Percentiles rank a stretch among this genome's conserved stretches.
Evolutionary conservation across 495 filamentous ascomycete genomes (phyloP).

Genomic region (Beverwykella pulmonaria): DNA sequence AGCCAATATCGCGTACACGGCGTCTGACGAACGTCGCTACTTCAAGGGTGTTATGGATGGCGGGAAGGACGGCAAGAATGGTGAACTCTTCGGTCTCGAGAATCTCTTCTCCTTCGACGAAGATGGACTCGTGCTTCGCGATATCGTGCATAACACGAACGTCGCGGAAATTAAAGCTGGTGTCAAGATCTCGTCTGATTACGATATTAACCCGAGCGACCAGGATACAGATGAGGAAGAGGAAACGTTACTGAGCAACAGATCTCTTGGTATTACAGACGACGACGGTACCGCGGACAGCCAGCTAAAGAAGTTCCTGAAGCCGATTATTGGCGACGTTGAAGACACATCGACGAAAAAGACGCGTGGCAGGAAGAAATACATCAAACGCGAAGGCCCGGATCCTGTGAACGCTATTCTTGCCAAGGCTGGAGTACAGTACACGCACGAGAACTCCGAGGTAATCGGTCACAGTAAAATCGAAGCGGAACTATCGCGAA

Average conservation of each 20-base stretch:
- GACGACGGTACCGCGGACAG: constrained; percentile 51
- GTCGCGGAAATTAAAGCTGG: constrained; percentile 89
- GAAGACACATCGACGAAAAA: constrained; percentile 41
- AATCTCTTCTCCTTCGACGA: constrained; percentile 87
- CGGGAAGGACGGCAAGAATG: constrained; percentile 69
- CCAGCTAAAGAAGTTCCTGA: constrained; percentile 77
- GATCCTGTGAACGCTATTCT: constrained; percentile 91
- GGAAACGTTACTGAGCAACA: constrained; percentile 52
- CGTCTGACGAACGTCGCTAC: constrained; percentile 87
- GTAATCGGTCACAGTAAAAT: constrained; percentile 87
- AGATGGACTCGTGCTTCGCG: constrained; percentile 77
- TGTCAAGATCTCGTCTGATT: constrained; percentile 60
- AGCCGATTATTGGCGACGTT: constrained; percentile 44
- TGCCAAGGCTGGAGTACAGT: constrained; percentile 84
- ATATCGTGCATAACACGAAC: constrained; percentile 98
- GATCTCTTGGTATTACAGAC: constrained; percentile 48
- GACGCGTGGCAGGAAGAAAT: constrained; percentile 16
- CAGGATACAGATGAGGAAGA: constrained; percentile 52
- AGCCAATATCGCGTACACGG: constrained; percentile 95
- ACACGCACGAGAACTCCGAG: constrained; percentile 95
- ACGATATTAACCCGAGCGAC: constrained; percentile 69
- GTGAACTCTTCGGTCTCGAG: constrained; percentile 88
- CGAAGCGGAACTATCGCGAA: constrained; percentile 75
- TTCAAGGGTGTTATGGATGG: constrained; percentile 88
- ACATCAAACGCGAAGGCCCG: constrained; percentile 49